phyloP scores from a whole-genome alignment of 2,329 filamentous ascomycete genomes.

The Lasiodiplodia hormozganensis region DNA sequence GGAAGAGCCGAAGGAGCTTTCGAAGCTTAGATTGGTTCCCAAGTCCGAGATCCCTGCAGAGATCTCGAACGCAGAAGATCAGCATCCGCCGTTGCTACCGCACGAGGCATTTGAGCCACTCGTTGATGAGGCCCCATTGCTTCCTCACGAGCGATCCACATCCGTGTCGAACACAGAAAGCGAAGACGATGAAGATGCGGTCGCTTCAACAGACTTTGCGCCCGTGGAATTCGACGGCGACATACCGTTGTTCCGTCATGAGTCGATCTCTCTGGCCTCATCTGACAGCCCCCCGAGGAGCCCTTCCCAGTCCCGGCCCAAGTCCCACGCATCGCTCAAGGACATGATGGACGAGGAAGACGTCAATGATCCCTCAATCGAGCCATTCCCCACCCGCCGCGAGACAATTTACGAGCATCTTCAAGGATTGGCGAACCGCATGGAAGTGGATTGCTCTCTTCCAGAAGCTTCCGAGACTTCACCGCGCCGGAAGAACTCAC shows the following conservation, averaged over 20 bases:
- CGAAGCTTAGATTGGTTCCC: neutral
- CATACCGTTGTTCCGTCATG: slow-evolving; percentile 47
- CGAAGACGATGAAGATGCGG: slow-evolving; percentile 37
- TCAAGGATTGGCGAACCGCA: slow-evolving; percentile 29
- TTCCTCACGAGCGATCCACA: slow-evolving; percentile 34
- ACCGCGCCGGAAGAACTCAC: neutral
- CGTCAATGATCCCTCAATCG: slow-evolving; percentile 35
- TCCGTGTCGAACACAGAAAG: slow-evolving; percentile 18
- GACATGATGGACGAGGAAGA: slow-evolving; percentile 26
- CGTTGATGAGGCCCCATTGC: slow-evolving; percentile 32
- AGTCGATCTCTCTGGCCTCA: slow-evolving; percentile 36
- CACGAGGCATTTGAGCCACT: slow-evolving; percentile 39
- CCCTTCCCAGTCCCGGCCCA: neutral
- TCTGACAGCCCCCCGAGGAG: slow-evolving; percentile 8
- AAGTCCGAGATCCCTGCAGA: slow-evolving; percentile 18
- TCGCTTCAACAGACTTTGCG: slow-evolving; percentile 22
- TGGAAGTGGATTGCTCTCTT: slow-evolving; percentile 14
- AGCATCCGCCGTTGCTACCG: slow-evolving; percentile 40
- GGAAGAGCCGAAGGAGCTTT: neutral
- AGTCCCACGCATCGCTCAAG: slow-evolving; percentile 20
- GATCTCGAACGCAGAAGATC: slow-evolving; percentile 34
- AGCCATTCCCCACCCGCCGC: slow-evolving; percentile 44
- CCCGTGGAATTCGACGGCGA: slow-evolving; percentile 25
- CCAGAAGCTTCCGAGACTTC: slow-evolving; percentile 13
- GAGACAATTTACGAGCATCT: slow-evolving; percentile 43